Conservation (phyloP, 768 basidiomycete genomes). For the Phlebiopsis flavidoalba region DNA sequence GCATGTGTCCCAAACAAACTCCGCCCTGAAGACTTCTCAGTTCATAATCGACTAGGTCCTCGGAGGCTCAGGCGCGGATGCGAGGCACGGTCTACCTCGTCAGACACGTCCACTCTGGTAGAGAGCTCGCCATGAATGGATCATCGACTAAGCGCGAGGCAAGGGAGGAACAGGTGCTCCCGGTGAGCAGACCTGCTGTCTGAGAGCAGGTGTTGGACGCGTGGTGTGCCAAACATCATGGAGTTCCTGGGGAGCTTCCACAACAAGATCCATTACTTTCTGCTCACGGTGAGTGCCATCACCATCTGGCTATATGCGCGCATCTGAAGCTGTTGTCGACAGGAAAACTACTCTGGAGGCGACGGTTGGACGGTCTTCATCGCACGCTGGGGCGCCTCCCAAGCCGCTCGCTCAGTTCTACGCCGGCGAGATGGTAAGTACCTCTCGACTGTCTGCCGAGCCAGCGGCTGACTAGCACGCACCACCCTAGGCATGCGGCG, state of each 20-base stretch:
- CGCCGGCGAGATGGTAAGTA: neutral
- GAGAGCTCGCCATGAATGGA: constrained; percentile 18
- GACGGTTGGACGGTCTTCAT: constrained; percentile 2
- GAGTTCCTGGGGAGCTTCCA: constrained; percentile 12
- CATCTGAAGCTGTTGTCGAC: too few species aligned
- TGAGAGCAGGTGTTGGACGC: neutral
- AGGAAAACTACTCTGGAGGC: constrained; percentile 8
- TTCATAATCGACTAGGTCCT: too few species aligned
- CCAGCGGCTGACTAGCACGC: too few species aligned
- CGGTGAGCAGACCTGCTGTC: neutral
- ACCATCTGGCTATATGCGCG: too few species aligned
- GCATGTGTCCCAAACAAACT: neutral
- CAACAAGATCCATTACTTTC: constrained; percentile 4
- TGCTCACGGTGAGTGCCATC: constrained; percentile 1
- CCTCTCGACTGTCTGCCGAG: too few species aligned
- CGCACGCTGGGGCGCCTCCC: constrained; percentile 4
- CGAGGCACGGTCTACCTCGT: constrained; percentile 19
- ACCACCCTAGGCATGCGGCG: neutral
- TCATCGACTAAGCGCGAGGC: constrained; percentile 15
- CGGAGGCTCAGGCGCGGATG: constrained; percentile 5
- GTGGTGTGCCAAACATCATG: neutral
- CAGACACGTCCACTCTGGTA: constrained; percentile 15
- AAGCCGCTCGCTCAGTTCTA: constrained; percentile 9
- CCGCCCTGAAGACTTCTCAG: neutral
- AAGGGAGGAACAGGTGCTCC: neutral